Percentiles rank a stretch among this genome's conserved stretches.
Conservation (phyloP, 257 asterid species). For the Plantago major region DNA sequence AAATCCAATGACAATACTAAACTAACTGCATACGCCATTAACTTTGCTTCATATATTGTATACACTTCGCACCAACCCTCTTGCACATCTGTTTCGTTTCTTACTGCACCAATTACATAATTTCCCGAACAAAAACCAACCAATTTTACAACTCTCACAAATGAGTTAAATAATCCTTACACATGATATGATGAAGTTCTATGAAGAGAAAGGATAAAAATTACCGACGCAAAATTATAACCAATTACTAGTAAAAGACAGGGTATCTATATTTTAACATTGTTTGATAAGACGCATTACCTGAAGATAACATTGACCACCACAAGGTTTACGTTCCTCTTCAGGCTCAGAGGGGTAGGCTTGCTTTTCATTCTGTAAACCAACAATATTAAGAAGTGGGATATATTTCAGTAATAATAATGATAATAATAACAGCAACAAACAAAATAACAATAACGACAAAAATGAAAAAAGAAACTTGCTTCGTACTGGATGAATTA, state of each 20-base stretch:
- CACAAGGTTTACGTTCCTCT: constrained; percentile 69
- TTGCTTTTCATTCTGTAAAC: constrained; percentile 68
- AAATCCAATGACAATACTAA: neutral
- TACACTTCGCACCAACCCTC: neutral
- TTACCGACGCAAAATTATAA: too few relatives aligned
- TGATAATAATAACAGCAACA: too few relatives aligned
- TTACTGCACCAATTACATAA: neutral
- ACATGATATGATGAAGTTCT: too few relatives aligned
- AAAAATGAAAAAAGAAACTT: constrained; percentile 10
- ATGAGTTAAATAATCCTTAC: too few relatives aligned
- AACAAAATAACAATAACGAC: constrained; percentile 4
- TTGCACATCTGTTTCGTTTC: neutral
- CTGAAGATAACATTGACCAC: constrained; percentile 81
- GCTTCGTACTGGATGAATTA: constrained; percentile 59
- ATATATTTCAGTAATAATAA: too few relatives aligned
- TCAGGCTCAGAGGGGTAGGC: constrained; percentile 51
- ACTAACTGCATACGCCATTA: neutral
- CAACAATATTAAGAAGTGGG: constrained; percentile 20
- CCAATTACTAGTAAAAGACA: too few relatives aligned
- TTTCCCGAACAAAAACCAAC: neutral
- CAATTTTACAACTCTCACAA: too few relatives aligned
- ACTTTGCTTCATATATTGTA: neutral
- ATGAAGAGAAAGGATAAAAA: too few relatives aligned
- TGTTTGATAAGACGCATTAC: constrained; percentile 33
- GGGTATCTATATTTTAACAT: too few relatives aligned